Base-by-base conservation (phyloP, 768 basidiomycete genomes). In the Russula abietina region DNA sequence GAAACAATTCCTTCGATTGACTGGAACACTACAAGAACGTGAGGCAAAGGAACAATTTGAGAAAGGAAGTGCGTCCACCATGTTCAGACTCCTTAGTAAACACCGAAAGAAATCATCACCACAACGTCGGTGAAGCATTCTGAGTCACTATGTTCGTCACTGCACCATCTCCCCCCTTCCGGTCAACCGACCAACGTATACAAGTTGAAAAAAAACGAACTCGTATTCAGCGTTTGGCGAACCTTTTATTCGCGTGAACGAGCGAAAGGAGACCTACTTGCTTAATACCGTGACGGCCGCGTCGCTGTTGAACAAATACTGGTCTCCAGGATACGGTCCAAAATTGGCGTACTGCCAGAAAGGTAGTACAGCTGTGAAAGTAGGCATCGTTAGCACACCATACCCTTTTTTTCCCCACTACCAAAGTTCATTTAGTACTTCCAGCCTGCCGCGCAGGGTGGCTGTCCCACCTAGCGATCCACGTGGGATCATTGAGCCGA, bases 311-410 rank as follows among this genome's bases (percentile, higher is more conserved):
- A 83, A 86, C 59, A 73, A 64, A 65, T 86, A 79, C 55, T 80
- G 79, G 62, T 86, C 83, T 43, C 33, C 33, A 36, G 33, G 33
- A 36, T 36, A 4, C 33, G 33, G 84, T 84, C 49, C 81, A 33
- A 79, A 78, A 61, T 83, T 76, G 4, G 80, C 80, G 56, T 82
- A 84, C 69, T 85, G 82, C 83, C 83, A 85, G 72, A 86, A 85
- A 85, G 24, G 26, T 22, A 11, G 22, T 9, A 9, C 0, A 10
- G 9, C 45, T 45, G 19, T 10, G 19, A 11, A 45, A 45, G n/a
- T 3, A 19, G 19, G 10, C 8, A 39, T 39, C 39, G 16, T 36
- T 3, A 36, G 33, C 11, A 2, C 16, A 17, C 39, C 38, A 39
- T n/a, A n/a, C 38, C 38, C 38, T 6, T 39, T 39, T 39, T 17